phyloP scores from a whole-genome alignment of 306 rosid genomes.

The Cucumis melo region DNA sequence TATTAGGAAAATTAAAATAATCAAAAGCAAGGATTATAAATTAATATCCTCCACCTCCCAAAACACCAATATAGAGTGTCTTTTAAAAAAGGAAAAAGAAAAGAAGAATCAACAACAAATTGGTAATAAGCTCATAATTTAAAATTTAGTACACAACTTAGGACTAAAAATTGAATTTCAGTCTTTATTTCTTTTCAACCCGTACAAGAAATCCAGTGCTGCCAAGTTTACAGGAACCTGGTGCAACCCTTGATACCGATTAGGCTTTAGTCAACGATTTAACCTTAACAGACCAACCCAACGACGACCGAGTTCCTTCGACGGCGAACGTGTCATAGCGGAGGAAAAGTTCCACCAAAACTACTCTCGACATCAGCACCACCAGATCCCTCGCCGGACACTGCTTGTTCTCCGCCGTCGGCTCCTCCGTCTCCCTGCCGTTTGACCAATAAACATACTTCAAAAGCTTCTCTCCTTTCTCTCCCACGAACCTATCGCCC shows the following conservation, averaged over 20 bases:
- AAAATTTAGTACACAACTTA: no score
- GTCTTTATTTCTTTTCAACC: background rate
- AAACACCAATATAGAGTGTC: background rate
- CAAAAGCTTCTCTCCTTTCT: slow-evolving; percentile 29
- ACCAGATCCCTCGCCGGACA: slow-evolving; percentile 48
- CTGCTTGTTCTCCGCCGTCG: slow-evolving; percentile 41
- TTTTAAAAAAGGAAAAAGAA: no score
- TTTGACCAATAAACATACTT: slow-evolving; percentile 51
- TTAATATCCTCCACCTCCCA: background rate
- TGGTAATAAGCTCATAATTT: no score
- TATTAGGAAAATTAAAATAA: background rate
- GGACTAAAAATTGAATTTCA: no score
- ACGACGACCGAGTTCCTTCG: slow-evolving; percentile 14
- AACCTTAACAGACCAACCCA: slow-evolving; percentile 34
- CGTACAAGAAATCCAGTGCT: background rate
- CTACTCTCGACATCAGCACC: slow-evolving; percentile 27
- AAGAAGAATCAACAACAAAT: no score
- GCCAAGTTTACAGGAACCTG: background rate
- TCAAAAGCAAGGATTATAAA: background rate
- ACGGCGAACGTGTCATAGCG: slow-evolving; percentile 35
- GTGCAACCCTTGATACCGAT: background rate
- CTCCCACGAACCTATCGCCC: slow-evolving; percentile 18
- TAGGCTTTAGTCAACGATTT: slow-evolving; percentile 19
- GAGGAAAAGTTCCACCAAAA: slow-evolving; percentile 52
- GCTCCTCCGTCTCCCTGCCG: slow-evolving; percentile 38